phyloP scores from a whole-genome alignment of 78 protist genomes.

The Anaeramoeba flamelloides region DNA sequence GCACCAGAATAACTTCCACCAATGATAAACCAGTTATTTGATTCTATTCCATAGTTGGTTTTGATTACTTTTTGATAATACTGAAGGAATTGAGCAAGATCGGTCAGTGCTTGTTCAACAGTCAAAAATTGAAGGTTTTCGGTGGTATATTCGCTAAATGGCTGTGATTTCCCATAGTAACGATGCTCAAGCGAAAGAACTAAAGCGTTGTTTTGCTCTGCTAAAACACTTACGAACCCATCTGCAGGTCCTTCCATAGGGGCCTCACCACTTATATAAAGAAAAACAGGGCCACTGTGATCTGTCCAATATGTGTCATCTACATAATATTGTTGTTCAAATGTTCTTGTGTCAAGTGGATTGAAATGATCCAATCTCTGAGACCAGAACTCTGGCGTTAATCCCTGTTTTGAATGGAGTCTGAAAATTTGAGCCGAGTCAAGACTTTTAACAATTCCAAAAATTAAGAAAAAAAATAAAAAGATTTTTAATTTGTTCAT shows the following conservation, averaged over 20 bases:
- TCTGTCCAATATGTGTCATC: slow-evolving; percentile 21
- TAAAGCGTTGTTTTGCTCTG: slow-evolving; percentile 14
- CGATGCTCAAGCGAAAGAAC: slow-evolving; percentile 59
- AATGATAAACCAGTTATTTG: background rate
- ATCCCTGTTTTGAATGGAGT: no score
- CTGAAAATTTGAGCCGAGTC: no score
- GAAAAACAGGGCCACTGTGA: slow-evolving; percentile 1
- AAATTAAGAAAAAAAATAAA: no score
- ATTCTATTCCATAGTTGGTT: background rate
- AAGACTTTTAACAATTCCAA: no score
- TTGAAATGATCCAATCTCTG: slow-evolving; percentile 36
- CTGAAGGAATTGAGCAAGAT: slow-evolving; percentile 34
- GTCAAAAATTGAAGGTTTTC: slow-evolving; percentile 44
- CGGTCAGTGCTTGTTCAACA: slow-evolving; percentile 40
- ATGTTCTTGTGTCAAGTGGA: slow-evolving; percentile 6
- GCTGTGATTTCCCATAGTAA: slow-evolving; percentile 53
- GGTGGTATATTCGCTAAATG: slow-evolving; percentile 21
- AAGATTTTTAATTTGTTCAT: no score
- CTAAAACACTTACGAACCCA: no score
- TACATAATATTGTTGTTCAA: slow-evolving; percentile 18
- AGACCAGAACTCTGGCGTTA: background rate
- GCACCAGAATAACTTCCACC: slow-evolving; percentile 43
- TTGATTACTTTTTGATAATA: slow-evolving; percentile 7
- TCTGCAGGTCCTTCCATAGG: slow-evolving; percentile 4
- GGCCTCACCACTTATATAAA: slow-evolving; percentile 25